Evolutionary conservation across 805 yeast genomes (phyloP), one percentile per base, ranked within the genome.

Genomic region (Ogataea methanolica): DNA sequence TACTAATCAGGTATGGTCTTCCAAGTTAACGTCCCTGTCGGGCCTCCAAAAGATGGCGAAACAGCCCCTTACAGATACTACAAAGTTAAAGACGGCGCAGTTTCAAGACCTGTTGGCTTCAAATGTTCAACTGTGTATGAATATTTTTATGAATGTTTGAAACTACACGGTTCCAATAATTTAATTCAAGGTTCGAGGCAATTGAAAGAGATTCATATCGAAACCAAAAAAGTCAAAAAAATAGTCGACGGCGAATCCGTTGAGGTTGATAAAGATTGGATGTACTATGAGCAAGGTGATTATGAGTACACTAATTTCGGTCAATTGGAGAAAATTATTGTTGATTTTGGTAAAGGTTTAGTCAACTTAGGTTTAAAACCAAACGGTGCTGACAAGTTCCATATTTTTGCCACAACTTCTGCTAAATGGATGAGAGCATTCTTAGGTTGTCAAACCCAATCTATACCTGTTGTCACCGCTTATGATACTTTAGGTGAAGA

Each of bases 401-500:
- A 90, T 66, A 77, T 92, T 46, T 94, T 83, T 69, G 97, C 97
- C 23, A 68, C 87, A 19, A 94, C 99, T 14, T 86, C 96, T 15
- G 84, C 80, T 47, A 81, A 80, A 62, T 92, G 98, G 98, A 79
- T 92, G 88, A 86, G 88, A 70, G 78, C 88, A 33, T 92, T 82
- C 54, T 66, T 88, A 49, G 96, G 91, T 15, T 76, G 88, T 45
- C 79, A 80, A 58, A 73, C 90, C 44, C 97, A 89, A 68, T 70
- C 78, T 43, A 83, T 94, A 50, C 87, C 98, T 22, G 77, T 86
- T 48, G 98, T 90, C 37, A 94, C 99, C 15, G 98, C 99, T 36
- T 94, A 94, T 68, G 97, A 91, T 67, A 89, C 97, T 39, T 75
- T 91, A 55, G 97, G 97, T 48, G 96, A 89, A 68, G 76, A 77